Evolutionary conservation across 1,139 yeast species (phyloP).

Genomic region (Pichia sp.): DNA sequence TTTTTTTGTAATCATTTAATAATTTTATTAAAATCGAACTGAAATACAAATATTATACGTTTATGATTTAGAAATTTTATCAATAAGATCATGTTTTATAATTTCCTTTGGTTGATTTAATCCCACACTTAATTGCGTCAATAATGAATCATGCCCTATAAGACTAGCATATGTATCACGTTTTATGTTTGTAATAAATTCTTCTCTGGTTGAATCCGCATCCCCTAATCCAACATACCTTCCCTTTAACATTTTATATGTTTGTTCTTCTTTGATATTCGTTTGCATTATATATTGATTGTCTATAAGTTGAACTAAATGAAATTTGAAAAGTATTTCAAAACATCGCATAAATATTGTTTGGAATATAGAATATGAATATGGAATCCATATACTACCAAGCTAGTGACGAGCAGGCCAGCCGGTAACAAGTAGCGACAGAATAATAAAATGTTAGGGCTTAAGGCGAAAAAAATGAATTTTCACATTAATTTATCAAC

Average conservation of each 20-base stretch:
- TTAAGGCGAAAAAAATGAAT: too few species aligned
- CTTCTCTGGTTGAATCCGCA: conserved; percentile 56
- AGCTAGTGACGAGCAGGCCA: too few species aligned
- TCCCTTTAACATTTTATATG: conserved; percentile 52
- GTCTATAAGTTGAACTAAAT: neutral
- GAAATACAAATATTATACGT: neutral
- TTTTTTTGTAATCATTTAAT: too few species aligned
- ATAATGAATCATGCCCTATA: conserved; percentile 60
- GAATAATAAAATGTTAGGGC: too few species aligned
- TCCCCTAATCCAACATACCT: conserved; percentile 70
- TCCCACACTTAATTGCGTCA: conserved; percentile 64
- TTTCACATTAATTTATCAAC: too few species aligned
- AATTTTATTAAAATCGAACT: too few species aligned
- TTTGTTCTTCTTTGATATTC: conserved; percentile 47
- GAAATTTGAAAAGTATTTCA: neutral
- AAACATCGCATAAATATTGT: too few species aligned
- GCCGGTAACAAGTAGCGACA: too few species aligned
- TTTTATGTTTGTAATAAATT: conserved; percentile 56
- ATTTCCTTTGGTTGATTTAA: conserved; percentile 47
- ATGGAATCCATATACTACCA: too few species aligned
- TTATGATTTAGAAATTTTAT: conserved; percentile 49
- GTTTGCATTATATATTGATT: neutral
- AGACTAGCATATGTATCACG: conserved; percentile 71
- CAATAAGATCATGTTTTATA: conserved; percentile 47
- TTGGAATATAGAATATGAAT: too few species aligned